Evolutionary conservation across 331 rosid genomes (phyloP).

Genomic region (Ulmus americana): DNA sequence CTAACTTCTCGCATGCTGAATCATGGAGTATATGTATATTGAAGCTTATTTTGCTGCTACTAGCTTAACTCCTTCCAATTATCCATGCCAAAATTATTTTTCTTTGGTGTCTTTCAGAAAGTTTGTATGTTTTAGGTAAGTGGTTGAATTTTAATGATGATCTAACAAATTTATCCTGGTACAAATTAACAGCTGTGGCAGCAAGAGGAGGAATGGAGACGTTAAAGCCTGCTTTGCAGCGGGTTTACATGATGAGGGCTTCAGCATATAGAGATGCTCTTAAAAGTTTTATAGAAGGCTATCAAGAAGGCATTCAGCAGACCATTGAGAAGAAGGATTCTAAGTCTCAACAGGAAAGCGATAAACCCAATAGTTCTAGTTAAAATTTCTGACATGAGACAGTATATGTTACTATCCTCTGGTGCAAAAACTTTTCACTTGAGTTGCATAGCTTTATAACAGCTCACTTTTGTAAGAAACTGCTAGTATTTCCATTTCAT

Average conservation of each 20-base stretch:
- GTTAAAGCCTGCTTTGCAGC: slow-evolving; percentile 71
- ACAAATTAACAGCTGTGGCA: slow-evolving; percentile 57
- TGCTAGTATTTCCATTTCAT: neutral
- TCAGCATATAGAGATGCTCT: slow-evolving; percentile 78
- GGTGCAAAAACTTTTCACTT: slow-evolving; percentile 13
- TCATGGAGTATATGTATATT: neutral
- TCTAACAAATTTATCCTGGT: slow-evolving; percentile 20
- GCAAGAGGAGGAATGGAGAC: slow-evolving; percentile 86
- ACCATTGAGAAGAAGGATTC: slow-evolving; percentile 49
- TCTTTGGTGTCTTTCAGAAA: neutral
- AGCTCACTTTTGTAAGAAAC: slow-evolving; percentile 6
- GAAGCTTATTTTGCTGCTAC: neutral
- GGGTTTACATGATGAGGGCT: slow-evolving; percentile 77
- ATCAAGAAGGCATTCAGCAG: slow-evolving; percentile 75
- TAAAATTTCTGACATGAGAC: neutral
- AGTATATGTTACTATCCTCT: neutral
- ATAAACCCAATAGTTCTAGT: slow-evolving; percentile 12
- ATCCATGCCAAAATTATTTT: neutral
- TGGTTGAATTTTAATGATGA: neutral
- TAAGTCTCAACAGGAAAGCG: slow-evolving; percentile 26
- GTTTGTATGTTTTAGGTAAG: neutral
- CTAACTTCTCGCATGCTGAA: neutral
- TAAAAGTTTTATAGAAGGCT: slow-evolving; percentile 74
- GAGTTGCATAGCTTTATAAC: slow-evolving; percentile 6
- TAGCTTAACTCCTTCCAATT: neutral